Evolutionary conservation across 768 basidiomycete genomes (phyloP), one percentile per base, ranked within the genome.

Genomic region (Leccinellum albellum): DNA sequence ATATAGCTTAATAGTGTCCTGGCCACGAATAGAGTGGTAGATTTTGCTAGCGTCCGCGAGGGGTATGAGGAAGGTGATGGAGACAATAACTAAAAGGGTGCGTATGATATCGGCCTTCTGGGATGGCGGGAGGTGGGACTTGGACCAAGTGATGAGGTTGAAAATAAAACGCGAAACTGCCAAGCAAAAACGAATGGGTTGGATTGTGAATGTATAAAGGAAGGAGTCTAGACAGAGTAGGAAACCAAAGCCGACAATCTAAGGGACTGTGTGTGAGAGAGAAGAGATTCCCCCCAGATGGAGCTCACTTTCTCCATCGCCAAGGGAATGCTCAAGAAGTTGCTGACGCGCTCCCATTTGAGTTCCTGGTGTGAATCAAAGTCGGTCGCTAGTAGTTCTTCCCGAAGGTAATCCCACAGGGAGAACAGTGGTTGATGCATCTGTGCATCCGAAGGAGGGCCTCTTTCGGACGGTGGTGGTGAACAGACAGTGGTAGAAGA

Each of bases 1-100:
- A 75, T 98, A 98, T 50, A 99, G 74, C 75, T 98, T 99, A 76
- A 99, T 96, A 3, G 94, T 97, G 64, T 99, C 97, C 73, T 98
- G 97, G 0, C 95, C 96, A 21, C 97, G 86, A 54, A 99, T 98
- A 15, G 88, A 89, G 66, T 99, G 97, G 65, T 99, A 99, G 63
- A 99, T 96, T 76, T 95, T 94, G 73, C 94, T 96, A 10, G 94
- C 90, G 68, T 99, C 96, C 7, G 95, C 94, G 40, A 94, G 79
- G 2, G 89, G 87, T 32, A 86, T 80, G 5, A 98, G 78, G 21
- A 95, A 79, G 17, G 85, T 61, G 48, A 94, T 80, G 0, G 94
- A 90, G 26, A 87, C 69, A 1, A 87, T 68, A 21, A 99, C 79
- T 3, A 99, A 78, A 9, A 92, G 73, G 24, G 84, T 82, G 48